A percentile compares a stretch with the other conserved stretches of the same genome.
Evolutionary conservation across 2,329 filamentous ascomycete genomes (phyloP).

Genomic region (Colletotrichum cordylinicola): DNA sequence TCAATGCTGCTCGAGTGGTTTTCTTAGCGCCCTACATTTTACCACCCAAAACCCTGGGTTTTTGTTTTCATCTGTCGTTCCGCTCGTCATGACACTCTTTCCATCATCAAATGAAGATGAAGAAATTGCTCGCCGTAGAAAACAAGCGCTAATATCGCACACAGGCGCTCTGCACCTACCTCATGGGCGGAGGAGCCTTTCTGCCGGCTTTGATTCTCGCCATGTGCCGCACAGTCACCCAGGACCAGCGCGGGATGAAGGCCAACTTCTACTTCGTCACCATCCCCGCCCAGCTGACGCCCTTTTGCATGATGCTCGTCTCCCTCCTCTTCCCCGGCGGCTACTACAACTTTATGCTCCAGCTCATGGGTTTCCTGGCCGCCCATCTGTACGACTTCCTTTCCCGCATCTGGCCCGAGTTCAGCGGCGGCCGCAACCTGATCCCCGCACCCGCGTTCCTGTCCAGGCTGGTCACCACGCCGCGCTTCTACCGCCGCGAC

Average conservation of each 20-base stretch:
- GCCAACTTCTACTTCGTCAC: constrained; percentile 82
- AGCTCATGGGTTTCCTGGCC: constrained; percentile 81
- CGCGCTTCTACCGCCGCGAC: constrained; percentile 51
- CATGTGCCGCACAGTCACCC: constrained; percentile 81
- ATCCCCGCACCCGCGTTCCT: constrained; percentile 78
- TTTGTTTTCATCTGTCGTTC: constrained; percentile 13
- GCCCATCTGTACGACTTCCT: constrained; percentile 93
- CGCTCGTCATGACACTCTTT: background rate
- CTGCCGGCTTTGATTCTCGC: constrained; percentile 75
- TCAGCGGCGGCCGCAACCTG: constrained; percentile 81
- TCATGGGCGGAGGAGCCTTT: constrained; percentile 59
- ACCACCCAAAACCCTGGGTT: constrained; percentile 24
- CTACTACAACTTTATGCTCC: constrained; percentile 60
- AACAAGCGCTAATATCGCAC: constrained; percentile 27
- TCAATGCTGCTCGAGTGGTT: constrained; percentile 64
- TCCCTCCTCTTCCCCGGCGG: constrained; percentile 72
- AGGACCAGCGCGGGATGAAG: constrained; percentile 81
- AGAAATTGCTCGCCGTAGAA: background rate
- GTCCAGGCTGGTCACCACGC: constrained; percentile 66
- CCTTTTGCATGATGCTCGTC: constrained; percentile 78
- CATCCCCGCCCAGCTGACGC: constrained; percentile 82
- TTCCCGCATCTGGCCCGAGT: constrained; percentile 85
- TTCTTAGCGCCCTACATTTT: constrained; percentile 67
- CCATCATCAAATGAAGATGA: constrained; percentile 18
- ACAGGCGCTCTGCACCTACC: constrained; percentile 57